These are phyloP conservation scores for Coemansia biformis DNA, from an alignment of 192 early-diverging fungal genomes.

Conservation along the genomic window DNA sequence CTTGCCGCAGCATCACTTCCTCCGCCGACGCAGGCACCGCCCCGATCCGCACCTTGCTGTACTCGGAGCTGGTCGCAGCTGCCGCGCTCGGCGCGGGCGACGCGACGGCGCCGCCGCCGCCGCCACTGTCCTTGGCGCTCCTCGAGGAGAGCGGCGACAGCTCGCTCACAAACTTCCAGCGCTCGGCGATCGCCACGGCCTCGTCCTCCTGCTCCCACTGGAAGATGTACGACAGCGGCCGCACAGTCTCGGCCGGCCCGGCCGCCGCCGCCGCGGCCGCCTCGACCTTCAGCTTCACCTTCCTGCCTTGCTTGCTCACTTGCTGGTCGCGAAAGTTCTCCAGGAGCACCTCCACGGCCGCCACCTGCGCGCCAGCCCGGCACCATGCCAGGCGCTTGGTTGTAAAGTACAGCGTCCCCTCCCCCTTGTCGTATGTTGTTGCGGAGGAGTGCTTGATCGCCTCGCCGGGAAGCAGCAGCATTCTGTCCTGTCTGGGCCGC, in stretches of 20 bases:
- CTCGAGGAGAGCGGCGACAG: conserved; percentile 24
- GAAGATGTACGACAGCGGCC: conserved; percentile 1
- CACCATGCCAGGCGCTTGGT: conserved; percentile 57
- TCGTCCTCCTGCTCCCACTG: conserved; percentile 41
- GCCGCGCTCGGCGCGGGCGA: conserved; percentile 5
- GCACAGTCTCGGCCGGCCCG: conserved; percentile 10
- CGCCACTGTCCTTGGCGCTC: neutral
- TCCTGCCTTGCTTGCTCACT: conserved; percentile 50
- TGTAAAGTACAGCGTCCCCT: conserved; percentile 51
- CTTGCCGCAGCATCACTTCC: conserved; percentile 56
- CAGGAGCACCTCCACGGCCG: conserved; percentile 48
- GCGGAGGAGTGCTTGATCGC: conserved; percentile 26
- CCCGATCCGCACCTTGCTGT: conserved; percentile 43
- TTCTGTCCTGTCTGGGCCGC: too few relatives aligned
- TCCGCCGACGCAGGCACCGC: conserved; percentile 50
- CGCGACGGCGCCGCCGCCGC: conserved; percentile 1
- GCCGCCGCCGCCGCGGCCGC: conserved; percentile 13
- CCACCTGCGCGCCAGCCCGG: conserved; percentile 36
- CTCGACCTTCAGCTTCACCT: conserved; percentile 56
- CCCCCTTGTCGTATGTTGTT: conserved; percentile 25
- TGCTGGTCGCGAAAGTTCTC: conserved; percentile 32
- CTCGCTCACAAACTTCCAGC: conserved; percentile 36
- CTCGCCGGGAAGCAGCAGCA: conserved; percentile 24
- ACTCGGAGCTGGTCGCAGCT: conserved; percentile 19
- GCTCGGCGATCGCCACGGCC: conserved; percentile 49